These are phyloP conservation scores for Metroxylon sagu DNA, from an alignment of 176 grass and related monocot species.

Conservation along the genomic window DNA sequence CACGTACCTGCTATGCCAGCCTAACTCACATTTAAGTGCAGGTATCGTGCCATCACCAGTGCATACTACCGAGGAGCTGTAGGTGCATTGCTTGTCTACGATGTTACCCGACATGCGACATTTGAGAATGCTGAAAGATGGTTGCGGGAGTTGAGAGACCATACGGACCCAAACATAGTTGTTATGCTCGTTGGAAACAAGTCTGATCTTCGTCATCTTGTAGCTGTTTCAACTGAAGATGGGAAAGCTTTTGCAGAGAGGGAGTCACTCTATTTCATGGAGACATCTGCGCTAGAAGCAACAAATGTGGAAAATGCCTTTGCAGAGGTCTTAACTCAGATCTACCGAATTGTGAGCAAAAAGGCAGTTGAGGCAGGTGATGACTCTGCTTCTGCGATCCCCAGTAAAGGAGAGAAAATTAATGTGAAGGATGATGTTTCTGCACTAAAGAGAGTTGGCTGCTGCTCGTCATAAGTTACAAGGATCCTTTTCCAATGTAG, in stretches of 20 bases:
- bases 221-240: slow-evolving; percentile 7
- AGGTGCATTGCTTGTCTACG: slow-evolving; percentile 8
- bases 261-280: slow-evolving; percentile 12
- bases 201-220: slow-evolving; percentile 4
- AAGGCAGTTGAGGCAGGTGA: slow-evolving; percentile 9
- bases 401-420: slow-evolving; percentile 5
- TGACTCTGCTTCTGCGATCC: not conserved
- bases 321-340: slow-evolving; percentile 12
- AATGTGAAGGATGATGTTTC: slow-evolving; percentile 17
- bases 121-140: slow-evolving; percentile 1
- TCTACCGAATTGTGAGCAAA: not conserved
- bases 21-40: slow-evolving; percentile 1
- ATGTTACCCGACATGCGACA: slow-evolving; percentile 2
- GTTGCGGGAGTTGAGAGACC: slow-evolving; percentile 5
- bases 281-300: slow-evolving; percentile 11
- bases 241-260: slow-evolving; percentile 8
- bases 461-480: not conserved
- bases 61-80: slow-evolving; percentile 10
- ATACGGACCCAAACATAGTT: slow-evolving; percentile 6
- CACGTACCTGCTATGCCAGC: too few relatives aligned
- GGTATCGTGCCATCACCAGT: slow-evolving; percentile 10
- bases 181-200: slow-evolving; percentile 10
- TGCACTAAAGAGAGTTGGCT: not conserved
- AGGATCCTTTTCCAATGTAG: too few relatives aligned
- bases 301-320: slow-evolving; percentile 12